A percentile compares a stretch with the other conserved stretches of the same genome.
Evolutionary conservation across 768 basidiomycete genomes (phyloP).

Genomic region (Suillus tomentosus): DNA sequence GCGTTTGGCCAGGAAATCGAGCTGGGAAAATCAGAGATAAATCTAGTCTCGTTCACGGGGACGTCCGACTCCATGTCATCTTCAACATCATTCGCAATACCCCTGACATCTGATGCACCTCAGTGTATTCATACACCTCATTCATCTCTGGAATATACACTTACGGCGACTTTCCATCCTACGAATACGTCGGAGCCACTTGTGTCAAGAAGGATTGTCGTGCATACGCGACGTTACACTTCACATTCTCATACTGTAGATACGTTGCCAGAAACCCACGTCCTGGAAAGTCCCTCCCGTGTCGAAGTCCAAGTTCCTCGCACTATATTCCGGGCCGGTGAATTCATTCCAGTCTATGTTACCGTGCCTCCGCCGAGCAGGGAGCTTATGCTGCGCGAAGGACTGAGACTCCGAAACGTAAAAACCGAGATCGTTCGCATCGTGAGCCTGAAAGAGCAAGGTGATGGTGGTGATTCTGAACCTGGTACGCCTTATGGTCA

Average conservation of each 20-base stretch:
- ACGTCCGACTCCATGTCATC: constrained; percentile 50
- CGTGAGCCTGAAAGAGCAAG: constrained; percentile 55
- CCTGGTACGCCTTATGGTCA: background rate
- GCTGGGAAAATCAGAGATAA: constrained; percentile 57
- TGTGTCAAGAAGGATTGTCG: constrained; percentile 57
- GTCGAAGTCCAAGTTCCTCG: constrained; percentile 74
- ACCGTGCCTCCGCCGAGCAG: constrained; percentile 75
- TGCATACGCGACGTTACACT: constrained; percentile 76
- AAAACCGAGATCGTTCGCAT: constrained; percentile 75
- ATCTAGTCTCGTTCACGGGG: constrained; percentile 50
- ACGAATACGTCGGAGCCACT: constrained; percentile 38
- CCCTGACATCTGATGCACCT: constrained; percentile 76
- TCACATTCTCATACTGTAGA: constrained; percentile 60
- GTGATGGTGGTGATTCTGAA: constrained; percentile 31
- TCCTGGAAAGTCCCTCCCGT: constrained; percentile 61
- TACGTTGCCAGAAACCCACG: constrained; percentile 59
- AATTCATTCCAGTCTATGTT: constrained; percentile 77
- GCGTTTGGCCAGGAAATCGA: constrained; percentile 66
- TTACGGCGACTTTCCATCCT: constrained; percentile 69
- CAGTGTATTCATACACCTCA: constrained; percentile 78
- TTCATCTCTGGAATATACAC: constrained; percentile 69
- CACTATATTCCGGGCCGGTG: constrained; percentile 68
- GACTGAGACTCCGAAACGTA: constrained; percentile 77
- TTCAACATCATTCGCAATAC: constrained; percentile 79
- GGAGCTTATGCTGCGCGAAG: constrained; percentile 67